Base-by-base conservation (phyloP, 2,329 filamentous ascomycete genomes). In the Claviceps arundinis region DNA sequence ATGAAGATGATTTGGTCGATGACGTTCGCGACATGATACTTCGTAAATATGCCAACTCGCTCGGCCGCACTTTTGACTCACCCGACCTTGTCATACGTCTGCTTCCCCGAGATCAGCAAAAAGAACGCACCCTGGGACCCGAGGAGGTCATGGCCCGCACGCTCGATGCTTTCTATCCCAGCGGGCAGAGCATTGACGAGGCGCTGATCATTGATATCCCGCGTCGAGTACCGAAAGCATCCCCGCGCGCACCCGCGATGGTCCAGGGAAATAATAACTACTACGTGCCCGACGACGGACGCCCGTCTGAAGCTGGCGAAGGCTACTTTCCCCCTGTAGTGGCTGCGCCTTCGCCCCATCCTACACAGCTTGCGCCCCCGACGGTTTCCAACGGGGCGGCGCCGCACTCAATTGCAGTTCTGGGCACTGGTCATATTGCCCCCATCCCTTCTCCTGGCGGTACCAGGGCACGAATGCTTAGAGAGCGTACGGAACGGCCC, bases 1-100 rank as follows among this genome's bases (percentile, higher is more conserved):
- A 81, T 59, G 87, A 95, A 62, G 89, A 94, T 61, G 89, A 95
- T 63, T 72, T 97, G 60, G 90, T 97, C 53, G 93, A 98, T 67
- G 91, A 96, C 68, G 84, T 95, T 56, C 85, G 91, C 60, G 93
- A 96, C 60, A 81, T 89, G 74, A 93, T 97, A 53, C 73, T 97
- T 60, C 82, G 81, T 62, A 97, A 97, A 72, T 98, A 97, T 67
- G 82, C 83, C 60, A 97, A 98, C 69, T 94, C 89, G 14, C 75
- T 98, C 26, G 91, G 91, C 49, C 83, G 83, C 60, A 86, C 79
- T 50, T 96, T 90, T 67, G 93, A 98, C 70, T 78, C 93, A 11
- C 93, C 93, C 13, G 93, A 98, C 66, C 78, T 98, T 53, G 82
- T 80, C 11, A 74, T 97, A 57, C 82, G 86, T 56, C 86, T 97